Base-by-base conservation (phyloP, 192 early-diverging fungal genomes). In the Gonapodya prolifera region DNA sequence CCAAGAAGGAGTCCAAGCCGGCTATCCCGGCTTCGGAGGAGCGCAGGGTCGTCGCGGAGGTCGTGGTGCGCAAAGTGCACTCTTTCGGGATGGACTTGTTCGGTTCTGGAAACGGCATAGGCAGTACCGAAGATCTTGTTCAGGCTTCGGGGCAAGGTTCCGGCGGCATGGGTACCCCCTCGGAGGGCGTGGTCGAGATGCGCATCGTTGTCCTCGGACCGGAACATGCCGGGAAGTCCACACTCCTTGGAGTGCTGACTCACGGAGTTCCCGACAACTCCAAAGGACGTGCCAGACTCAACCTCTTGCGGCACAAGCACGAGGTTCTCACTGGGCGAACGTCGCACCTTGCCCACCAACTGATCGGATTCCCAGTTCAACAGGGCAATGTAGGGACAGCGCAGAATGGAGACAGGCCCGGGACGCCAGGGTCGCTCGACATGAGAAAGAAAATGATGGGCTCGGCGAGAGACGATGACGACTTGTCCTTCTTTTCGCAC, bases 271-370 rank as follows among this genome's bases (percentile, higher is more conserved):
- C 85, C 0, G 96, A 98, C 78, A 95, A 96, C 77, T 95, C 95
- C 18, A 83, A 88, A 33, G 96, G 96, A 35, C 91, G 91, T 78
- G 89, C 94, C 1, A 80, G 95, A 1, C 84, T 96, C 23, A 94
- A 92, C 82, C 82, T 96, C 34, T 87, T 96, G 71, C 89, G 95
- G 29, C 96, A 98, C 84, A 18, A 88, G 33, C 96, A 98, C 80
- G 96, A 98, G 79, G 84, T 98, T 31, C 92, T 93, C 82, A 86
- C 91, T 18, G 96, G 96, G 23, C 82, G 93, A 13, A 98, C 94
- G n/a, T 94, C 92, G 29, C 94, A 93, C 28, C 92, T 98, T 31
- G 87, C 94, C 0, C 88, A 92, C 75, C 93, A 94, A 75, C 91
- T 94, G 70, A 87, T 98, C 78, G 94, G 96, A 0, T 61, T 61